Evolutionary conservation across 371 early-diverging fungal species (phyloP).

Genomic region (Batkoa obscura): DNA sequence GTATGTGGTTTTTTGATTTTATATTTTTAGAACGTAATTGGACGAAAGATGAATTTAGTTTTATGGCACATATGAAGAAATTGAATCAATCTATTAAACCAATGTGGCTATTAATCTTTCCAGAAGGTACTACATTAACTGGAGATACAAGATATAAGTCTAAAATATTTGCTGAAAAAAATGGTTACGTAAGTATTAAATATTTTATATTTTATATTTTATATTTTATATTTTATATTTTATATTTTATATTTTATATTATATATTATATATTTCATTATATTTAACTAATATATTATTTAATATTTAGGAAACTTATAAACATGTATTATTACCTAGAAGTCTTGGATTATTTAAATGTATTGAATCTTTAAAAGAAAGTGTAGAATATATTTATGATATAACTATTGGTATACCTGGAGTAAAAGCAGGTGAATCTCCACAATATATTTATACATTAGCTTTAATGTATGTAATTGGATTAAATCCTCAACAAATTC

Average conservation of each 20-base stretch:
- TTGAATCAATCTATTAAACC: constrained; percentile 22
- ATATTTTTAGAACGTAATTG: constrained; percentile 68
- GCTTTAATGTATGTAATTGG: constrained; percentile 40
- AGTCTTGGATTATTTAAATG: constrained; percentile 50
- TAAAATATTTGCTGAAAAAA: constrained; percentile 23
- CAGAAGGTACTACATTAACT: constrained; percentile 72
- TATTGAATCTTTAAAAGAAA: constrained; percentile 31
- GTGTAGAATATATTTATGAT: constrained; percentile 56
- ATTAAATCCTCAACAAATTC: constrained; percentile 45
- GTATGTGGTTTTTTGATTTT: constrained; percentile 74
- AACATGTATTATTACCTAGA: constrained; percentile 53
- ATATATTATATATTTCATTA: too few species aligned
- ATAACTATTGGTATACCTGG: constrained; percentile 72
- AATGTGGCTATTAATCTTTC: constrained; percentile 76
- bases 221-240: neutral
- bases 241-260: neutral
- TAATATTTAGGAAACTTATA: constrained; percentile 19
- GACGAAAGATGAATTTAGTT: constrained; percentile 41
- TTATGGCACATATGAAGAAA: constrained; percentile 13
- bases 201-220: neutral
- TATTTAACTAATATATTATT: neutral
- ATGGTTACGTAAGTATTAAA: constrained; percentile 20
- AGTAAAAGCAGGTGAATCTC: constrained; percentile 42
- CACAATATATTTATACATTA: constrained; percentile 53
- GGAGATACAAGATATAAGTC: constrained; percentile 25